Base-by-base conservation (phyloP, 2,329 filamentous ascomycete species). In the Aspergillus neotritici region DNA sequence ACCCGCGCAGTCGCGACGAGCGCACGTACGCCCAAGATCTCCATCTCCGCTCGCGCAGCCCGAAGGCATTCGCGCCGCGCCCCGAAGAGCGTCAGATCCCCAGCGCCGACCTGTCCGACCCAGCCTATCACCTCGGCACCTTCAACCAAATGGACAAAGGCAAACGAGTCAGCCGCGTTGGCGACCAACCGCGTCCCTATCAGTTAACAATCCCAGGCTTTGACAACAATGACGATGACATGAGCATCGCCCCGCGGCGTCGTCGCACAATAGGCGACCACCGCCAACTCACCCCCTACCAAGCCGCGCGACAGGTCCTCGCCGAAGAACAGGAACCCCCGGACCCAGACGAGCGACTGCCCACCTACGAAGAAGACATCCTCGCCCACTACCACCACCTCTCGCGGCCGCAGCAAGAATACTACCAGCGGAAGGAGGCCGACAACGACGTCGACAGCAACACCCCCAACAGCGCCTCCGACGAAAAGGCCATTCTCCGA, bases 161-260 rank as follows among this genome's bases (percentile, higher is more conserved):
- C 30, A 59, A 58, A 1, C 56, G 61, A 28, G 55, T 61, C n/a
- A 52, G 56, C 9, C 57, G 63, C 11, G 44, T 57, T 31, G 62
- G 59, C 10, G 62, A 65, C 44, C 65, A 68, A 46, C 63, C 67
- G 44, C 51, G 54, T 7, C 65, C 65, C 3, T 68, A 60, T 53
- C 61, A 57, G 11, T 61, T 68, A 36, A 59, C 50, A 2, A 50
- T 68, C 5, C 63, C 65, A 2, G 58, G 60, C 3, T 50, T 50
- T n/a, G 41, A 51, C 4, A 40, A 52, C 35, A 50, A 52, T 5
- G 30, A 16, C 4, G 25, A 40, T 13, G 31, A 9, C 5, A 28
- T 39, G 17, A 21, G 37, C 25, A 33, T 34, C 13, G 13, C 36
- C 32, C 35, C 40, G 36, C 48, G 47, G 43, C 38, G 40, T 15